These are phyloP conservation scores for Diaporthe nobilis DNA, from an alignment of 2,329 filamentous ascomycete genomes.

Conservation along the genomic window DNA sequence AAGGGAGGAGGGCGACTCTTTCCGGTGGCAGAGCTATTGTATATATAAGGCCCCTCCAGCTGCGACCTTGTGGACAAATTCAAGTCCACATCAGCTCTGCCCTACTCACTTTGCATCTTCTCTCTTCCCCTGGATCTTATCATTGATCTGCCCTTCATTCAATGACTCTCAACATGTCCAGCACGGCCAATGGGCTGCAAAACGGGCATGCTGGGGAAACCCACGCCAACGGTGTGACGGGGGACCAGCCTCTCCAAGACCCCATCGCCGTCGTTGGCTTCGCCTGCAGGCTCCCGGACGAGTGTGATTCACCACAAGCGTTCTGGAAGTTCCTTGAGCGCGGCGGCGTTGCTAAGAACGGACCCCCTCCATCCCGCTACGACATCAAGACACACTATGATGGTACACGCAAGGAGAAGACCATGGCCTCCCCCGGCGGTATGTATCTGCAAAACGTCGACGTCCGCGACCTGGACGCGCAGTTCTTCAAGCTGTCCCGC, in stretches of 20 bases:
- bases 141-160: background rate
- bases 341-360: slow-evolving; percentile 35
- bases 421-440: slow-evolving; percentile 42
- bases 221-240: background rate
- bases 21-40: background rate
- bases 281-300: slow-evolving; percentile 37
- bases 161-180: background rate
- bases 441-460: slow-evolving; percentile 51
- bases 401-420: slow-evolving; percentile 42
- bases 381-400: slow-evolving; percentile 46
- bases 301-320: background rate
- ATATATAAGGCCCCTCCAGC: background rate
- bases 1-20: too few species aligned
- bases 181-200: background rate
- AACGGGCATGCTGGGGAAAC: background rate
- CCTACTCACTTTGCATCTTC: background rate
- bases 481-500: slow-evolving; percentile 58
- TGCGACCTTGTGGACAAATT: background rate
- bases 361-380: slow-evolving; percentile 46
- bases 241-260: background rate
- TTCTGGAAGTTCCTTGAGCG: slow-evolving; percentile 39
- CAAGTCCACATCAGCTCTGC: background rate
- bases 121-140: background rate
- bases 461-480: slow-evolving; percentile 54
- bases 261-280: slow-evolving; percentile 24